These are phyloP conservation scores for Jatropha curcas DNA, from an alignment of 345 rosid species.

Conservation along the genomic window DNA sequence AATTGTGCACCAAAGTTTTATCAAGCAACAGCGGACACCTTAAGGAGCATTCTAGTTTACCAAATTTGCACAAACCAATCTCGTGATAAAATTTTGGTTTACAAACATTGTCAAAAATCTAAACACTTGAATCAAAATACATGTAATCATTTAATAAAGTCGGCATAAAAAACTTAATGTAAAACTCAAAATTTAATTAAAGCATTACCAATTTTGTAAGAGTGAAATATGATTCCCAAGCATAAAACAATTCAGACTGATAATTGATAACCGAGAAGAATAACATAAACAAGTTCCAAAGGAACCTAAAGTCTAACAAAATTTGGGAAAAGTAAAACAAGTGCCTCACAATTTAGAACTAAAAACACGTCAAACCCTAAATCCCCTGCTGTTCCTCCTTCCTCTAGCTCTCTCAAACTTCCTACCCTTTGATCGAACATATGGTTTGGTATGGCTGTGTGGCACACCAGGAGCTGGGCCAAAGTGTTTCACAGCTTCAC, in stretches of 20 bases:
- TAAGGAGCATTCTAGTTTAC: too few relatives aligned
- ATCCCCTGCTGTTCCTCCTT: constrained; percentile 67
- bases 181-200: not conserved
- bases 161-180: too few relatives aligned
- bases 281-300: constrained; percentile 17
- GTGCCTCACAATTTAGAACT: constrained; percentile 22
- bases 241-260: constrained; percentile 10
- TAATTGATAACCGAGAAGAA: constrained; percentile 5
- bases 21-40: too few relatives aligned
- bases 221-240: not conserved
- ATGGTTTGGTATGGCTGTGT: constrained; percentile 85
- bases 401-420: constrained; percentile 94
- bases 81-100: too few relatives aligned
- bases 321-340: constrained; percentile 33
- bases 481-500: constrained; percentile 96
- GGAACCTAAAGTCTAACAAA: constrained; percentile 42
- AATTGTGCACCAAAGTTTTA: too few relatives aligned
- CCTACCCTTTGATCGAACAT: constrained; percentile 84
- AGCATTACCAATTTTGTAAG: too few relatives aligned
- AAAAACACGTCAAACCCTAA: constrained; percentile 49
- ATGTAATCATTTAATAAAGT: too few relatives aligned
- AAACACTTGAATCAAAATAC: too few relatives aligned
- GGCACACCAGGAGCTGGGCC: constrained; percentile 99
- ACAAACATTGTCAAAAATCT: too few relatives aligned
- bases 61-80: too few relatives aligned